Evolutionary conservation across 1,284 basidiomycete genomes (phyloP), one percentile per base, ranked within the genome.

Genomic region (Boletellus deceptivus): DNA sequence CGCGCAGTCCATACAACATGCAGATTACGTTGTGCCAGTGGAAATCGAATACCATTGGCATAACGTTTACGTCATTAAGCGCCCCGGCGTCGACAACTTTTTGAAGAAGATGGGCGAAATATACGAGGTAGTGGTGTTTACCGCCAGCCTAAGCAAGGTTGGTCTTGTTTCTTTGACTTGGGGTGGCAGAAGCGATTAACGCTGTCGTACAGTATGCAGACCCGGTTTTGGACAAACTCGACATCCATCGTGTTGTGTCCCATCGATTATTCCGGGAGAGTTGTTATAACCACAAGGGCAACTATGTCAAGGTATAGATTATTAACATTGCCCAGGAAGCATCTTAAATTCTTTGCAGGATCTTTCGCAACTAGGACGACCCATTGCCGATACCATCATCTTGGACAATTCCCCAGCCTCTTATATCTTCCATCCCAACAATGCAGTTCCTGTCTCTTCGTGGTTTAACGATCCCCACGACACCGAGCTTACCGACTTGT

Each of bases 401-500:
- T 84, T 99, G 59, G 96, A 99, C 76, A 99, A 99, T 72, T 98
- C 94, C 36, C 96, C 96, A 11, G 96, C 97, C 13, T 97, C 93
- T 8, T 99, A 99, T 72, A 96, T 99, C 61, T 99, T 99, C 80
- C 96, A 99, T 67, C 94, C 95, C 16, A 97, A 97, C 74, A 99
- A 98, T 66, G 97, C 97, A 38, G 96, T 98, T 6, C 96, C 96
- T 9, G 94, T 99, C 50, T 98, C 95, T 44, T 96, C 93, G 52
- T 99, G 96, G 97, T 99, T 99, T 78, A 98, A 98, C 71, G 91
- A 94, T 71, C 93, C 93, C 10, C 94, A 97, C 65, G 96, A 98
- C 70, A 97, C 95, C 27, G 96, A 98, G 71, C 76, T 98, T 57
- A 96, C 93, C 31, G 96, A 98, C 70, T 75, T 99, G 40, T 89